Base-by-base conservation (phyloP, 2,329 filamentous ascomycete genomes). In the Pyrenophora seminiperda region DNA sequence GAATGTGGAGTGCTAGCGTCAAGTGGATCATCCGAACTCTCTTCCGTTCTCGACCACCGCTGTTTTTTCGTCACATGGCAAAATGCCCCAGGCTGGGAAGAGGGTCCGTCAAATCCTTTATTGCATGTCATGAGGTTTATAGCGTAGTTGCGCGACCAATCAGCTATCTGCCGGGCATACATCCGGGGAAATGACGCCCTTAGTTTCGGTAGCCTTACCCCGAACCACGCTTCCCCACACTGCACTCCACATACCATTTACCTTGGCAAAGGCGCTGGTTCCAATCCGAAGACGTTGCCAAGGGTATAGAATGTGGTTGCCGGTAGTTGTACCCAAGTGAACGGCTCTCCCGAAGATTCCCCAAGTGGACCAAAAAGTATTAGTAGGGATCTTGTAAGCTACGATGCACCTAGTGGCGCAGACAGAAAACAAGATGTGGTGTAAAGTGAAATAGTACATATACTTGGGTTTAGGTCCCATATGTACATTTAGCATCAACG, bases 181-280 rank as follows among this genome's bases (percentile, higher is more conserved):
- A 42, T 47, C 45, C 39, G 45, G 29, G 45, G 37, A 22, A 31
- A 36, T 27, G 15, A 24, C 32, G 11, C 19, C 24, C 14, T 27
- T 47, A 41, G 52, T 39, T 34, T 55, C 41, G 52, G 43, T 32
- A 18, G 31, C 32, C 42, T 43, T 46, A 39, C 31, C 36, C 44
- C 47, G 31, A 45, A 44, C 30, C 34, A 41, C 20, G 27, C 17
- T 33, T 30, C 49, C 33, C 44, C 44, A 52, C 38, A 51, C 47
- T 50, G 51, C 45, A 56, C 56, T 55, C 56, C 53, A 47, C 56
- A 54, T 39, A 45, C 39, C 24, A 33, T 7, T 5, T 24, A 27
- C 24, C 58, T 61, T 61, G 56, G 58, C 58, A 47, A 48, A 33
- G n/a, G 42, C 15, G 17, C 19, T 39, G 39, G 31, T 19, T 41